Base-by-base conservation (phyloP, 495 filamentous ascomycete species). In the Glutinoglossum americanum region DNA sequence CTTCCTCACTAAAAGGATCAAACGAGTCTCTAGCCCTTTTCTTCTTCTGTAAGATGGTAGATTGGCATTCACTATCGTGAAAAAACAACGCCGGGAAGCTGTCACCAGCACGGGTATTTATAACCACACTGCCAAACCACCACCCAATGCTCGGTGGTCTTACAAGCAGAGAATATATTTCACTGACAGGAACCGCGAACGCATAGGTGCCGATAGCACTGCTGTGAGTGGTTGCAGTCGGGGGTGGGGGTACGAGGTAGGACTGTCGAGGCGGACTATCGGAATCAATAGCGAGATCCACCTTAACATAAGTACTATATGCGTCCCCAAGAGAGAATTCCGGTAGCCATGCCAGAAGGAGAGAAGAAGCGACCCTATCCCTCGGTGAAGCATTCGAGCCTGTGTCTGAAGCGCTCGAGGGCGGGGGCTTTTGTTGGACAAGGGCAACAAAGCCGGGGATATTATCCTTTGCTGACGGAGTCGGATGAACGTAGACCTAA, bases 401-500 rank as follows among this genome's bases (percentile, higher is more conserved):
- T 9, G 23, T 67, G 32, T 63, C 70, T 8, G 77, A 74, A 23
- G 82, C 74, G 6, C 71, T 67, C 26, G 66, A 62, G 3, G 69
- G 60, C 21, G 37, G 53, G 0, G 76, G 76, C 64, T 95, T 96
- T 65, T 97, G 93, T 67, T 97, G 88, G 28, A 98, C 73, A 3
- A 98, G 77, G 28, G 92, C 92, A 60, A 98, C 84, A 63, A 93
- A 98, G 23, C 92, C 92, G n/a, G 87, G 73, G 60, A 98, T 90
- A 60, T 98, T 98, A 70, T 98, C 93, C 72, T 86, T 92, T 7
- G 90, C 75, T 1, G 88, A 92, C 0, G 93, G 83, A 0, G 87
- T 89, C 0, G 93, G 92, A 69, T 98, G 92, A n/a, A 98, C 81
- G 65, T 97, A 98, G 66, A 98, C 90, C 85, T 89, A 51, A 33